phyloP scores from a whole-genome alignment of 148 eudicot genomes.

The Amaranthus cruentus region DNA sequence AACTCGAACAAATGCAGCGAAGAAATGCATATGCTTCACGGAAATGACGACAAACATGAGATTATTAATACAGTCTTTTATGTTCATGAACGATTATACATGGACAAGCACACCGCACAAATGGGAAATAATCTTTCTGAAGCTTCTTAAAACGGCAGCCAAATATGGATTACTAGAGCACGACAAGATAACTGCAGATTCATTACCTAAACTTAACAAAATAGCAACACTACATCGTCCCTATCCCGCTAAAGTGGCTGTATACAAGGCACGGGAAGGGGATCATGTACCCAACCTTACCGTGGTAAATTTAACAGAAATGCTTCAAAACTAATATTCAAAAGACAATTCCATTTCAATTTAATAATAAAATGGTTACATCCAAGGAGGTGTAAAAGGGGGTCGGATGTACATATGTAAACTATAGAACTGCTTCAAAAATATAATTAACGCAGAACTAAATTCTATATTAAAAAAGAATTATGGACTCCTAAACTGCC shows the following conservation, averaged over 20 bases:
- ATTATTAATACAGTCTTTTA: background rate
- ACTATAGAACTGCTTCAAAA: background rate
- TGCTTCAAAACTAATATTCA: background rate
- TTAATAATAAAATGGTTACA: background rate
- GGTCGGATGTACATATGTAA: too few species aligned
- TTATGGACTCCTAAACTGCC: background rate
- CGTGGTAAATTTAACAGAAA: background rate
- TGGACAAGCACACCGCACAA: background rate
- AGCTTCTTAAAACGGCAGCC: background rate
- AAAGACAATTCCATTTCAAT: background rate
- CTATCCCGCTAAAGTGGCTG: too few species aligned
- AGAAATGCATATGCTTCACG: background rate
- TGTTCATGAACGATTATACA: background rate
- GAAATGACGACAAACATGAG: background rate
- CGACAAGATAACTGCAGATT: background rate
- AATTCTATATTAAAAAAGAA: background rate
- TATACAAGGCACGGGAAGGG: too few species aligned
- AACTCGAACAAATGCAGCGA: slow-evolving; percentile 1
- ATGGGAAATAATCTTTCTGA: background rate
- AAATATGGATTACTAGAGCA: background rate
- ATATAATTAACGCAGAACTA: background rate
- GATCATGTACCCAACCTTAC: too few species aligned
- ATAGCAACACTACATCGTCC: too few species aligned
- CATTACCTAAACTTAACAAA: background rate
- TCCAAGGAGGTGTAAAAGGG: too few species aligned